A percentile compares a stretch with the other conserved stretches of the same genome.
Conservation (phyloP, 345 rosid genomes). For the Dimocarpus longan region DNA sequence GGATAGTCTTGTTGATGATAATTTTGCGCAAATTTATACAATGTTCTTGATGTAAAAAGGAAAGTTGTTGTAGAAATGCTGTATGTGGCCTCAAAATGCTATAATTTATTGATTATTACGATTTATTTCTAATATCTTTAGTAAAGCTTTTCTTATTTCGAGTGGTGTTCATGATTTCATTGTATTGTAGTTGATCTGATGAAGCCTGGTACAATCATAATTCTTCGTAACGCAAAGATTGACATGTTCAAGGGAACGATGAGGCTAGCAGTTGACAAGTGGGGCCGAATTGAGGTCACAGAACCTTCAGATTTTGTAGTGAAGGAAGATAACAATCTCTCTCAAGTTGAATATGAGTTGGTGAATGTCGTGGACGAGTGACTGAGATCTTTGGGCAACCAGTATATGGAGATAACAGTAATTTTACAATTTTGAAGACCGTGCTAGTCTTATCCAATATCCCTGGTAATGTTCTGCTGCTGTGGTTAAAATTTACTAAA, state of each 20-base stretch:
- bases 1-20: not conserved
- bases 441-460: not conserved
- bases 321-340: conserved; percentile 46
- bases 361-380: conserved; percentile 38
- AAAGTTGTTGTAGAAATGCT: not conserved
- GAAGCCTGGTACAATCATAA: conserved; percentile 42
- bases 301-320: conserved; percentile 41
- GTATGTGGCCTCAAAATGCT: not conserved
- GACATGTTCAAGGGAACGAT: conserved; percentile 51
- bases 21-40: not conserved
- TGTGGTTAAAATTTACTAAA: conserved; percentile 11
- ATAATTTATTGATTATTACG: not conserved
- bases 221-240: conserved; percentile 54
- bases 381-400: conserved; percentile 1
- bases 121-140: not conserved
- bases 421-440: not conserved
- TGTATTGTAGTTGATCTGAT: conserved; percentile 41
- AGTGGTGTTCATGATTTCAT: not conserved
- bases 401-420: not conserved
- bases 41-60: not conserved
- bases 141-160: not conserved
- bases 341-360: conserved; percentile 51
- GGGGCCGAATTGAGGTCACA: conserved; percentile 52
- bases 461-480: not conserved
- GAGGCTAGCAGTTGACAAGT: conserved; percentile 58